Evolutionary conservation across 176 grass and related monocot species (phyloP), one percentile per base, ranked within the genome.

Genomic region (Oryza coarctata): DNA sequence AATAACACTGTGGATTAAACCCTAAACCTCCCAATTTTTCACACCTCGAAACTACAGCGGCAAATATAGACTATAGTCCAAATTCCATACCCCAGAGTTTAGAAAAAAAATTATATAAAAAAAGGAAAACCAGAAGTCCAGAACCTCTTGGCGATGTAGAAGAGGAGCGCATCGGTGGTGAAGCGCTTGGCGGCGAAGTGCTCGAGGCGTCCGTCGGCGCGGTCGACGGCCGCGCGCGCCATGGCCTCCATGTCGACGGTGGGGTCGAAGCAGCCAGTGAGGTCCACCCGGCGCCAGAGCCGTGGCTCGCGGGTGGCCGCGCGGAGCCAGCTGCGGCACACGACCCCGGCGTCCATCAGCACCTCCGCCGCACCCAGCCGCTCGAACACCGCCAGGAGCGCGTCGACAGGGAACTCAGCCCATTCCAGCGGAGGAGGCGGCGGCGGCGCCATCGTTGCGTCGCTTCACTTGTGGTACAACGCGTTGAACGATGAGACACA

Each of bases 211-310:
- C 78, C 78, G n/a, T 0, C 66, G 33, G 78, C 66, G 33, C 47
- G 78, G 78, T 80, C 65, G 44, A 70, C 41, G 20, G 77, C 77
- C 0, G 77, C 40, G 77, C 77, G 65, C 18, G 66, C 66, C 78
- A 81, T 81, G 49, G 47, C 49, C 3, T 39, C 67, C 67, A 82
- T 82, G 38, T 82, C 68, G 3, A 82, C 71, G 50, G 68, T 82
- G 67, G 68, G 79, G 52, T 82, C 79, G 68, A 82, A 82, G 79
- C 79, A 72, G 68, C 34, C 52, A 52, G 68, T 71, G 50, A 82
- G 52, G 79, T 82, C 80, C 7, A 82, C 68, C 10, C 68, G 68
- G 80, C 55, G 80, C 80, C 80, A 82, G 11, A 82, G 68, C 50
- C 55, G 49, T 50, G 79, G 68, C 79, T 82, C 50, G 52, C 35